These are phyloP conservation scores for Cytospora mali DNA, from an alignment of 2,329 filamentous ascomycete species.

Conservation along the genomic window DNA sequence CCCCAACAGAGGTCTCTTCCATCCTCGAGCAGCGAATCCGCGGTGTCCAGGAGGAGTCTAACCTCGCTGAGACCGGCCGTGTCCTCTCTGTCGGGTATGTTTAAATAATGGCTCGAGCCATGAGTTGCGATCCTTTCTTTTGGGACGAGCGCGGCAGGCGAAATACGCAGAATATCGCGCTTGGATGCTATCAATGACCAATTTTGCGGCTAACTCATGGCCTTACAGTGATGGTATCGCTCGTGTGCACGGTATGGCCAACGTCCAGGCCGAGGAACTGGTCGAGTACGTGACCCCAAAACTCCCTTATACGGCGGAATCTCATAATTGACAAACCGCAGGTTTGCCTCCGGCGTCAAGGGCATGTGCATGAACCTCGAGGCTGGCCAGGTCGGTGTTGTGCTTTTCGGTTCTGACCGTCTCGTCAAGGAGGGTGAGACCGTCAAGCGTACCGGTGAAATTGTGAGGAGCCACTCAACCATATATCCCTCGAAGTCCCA, in stretches of 20 bases:
- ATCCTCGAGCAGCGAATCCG: constrained; percentile 99
- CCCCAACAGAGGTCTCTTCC: constrained; percentile 97
- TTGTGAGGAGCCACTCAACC: constrained; percentile 66
- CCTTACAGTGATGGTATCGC: constrained; percentile 95
- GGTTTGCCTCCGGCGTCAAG: constrained; percentile 99
- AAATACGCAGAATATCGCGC: not conserved
- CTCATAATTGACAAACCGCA: constrained; percentile 43
- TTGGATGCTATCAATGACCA: not conserved
- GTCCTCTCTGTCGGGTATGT: constrained; percentile 98
- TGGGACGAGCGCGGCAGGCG: not conserved
- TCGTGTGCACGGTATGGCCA: constrained; percentile 99
- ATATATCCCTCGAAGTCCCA: not conserved
- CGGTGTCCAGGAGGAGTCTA: constrained; percentile 95
- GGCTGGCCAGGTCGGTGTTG: constrained; percentile 99
- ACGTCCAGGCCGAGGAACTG: constrained; percentile 99
- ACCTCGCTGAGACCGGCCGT: constrained; percentile 96
- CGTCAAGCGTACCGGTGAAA: constrained; percentile 99
- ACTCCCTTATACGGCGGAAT: constrained; percentile 20
- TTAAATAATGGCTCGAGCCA: constrained; percentile 21
- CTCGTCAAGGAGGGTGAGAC: constrained; percentile 99
- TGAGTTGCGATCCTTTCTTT: not conserved
- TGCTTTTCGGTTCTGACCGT: constrained; percentile 99
- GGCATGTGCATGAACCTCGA: constrained; percentile 99
- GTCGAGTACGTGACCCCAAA: constrained; percentile 78
- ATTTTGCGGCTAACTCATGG: constrained; percentile 34